phyloP scores from a whole-genome alignment of 2,329 filamentous ascomycete species.

The Aspergillus eucalypticola region DNA sequence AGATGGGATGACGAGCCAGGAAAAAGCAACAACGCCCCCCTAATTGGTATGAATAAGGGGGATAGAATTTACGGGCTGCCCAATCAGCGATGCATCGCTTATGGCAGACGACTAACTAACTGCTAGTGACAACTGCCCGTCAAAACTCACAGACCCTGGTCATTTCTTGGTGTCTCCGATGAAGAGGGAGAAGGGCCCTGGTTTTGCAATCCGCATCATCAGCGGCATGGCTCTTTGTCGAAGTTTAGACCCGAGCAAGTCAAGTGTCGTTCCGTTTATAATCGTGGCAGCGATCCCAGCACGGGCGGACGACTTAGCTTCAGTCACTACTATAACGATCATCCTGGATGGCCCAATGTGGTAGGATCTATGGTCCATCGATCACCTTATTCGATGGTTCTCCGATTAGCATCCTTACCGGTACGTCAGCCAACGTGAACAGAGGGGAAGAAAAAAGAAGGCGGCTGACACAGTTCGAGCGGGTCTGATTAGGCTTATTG shows the following conservation, averaged over 20 bases:
- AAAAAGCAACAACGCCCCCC: not conserved
- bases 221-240: not conserved
- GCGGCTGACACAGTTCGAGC: constrained; percentile 2
- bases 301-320: not conserved
- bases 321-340: not conserved
- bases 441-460: not conserved
- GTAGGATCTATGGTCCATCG: constrained; percentile 2
- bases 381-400: constrained; percentile 1
- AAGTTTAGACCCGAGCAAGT: not conserved
- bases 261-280: not conserved
- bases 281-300: not conserved
- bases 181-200: not conserved
- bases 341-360: not conserved
- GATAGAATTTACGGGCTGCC: not conserved
- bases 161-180: not conserved
- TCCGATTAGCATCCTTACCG: constrained; percentile 1
- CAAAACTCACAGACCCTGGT: not conserved
- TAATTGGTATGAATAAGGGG: not conserved
- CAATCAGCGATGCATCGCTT: not conserved
- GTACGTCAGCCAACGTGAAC: not conserved
- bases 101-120: not conserved
- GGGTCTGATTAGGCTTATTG: not conserved
- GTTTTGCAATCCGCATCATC: not conserved
- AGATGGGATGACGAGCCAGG: not conserved
- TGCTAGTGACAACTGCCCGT: too few relatives aligned